Conservation (phyloP, 176 grass and related monocot species). For the Typha latifolia region DNA sequence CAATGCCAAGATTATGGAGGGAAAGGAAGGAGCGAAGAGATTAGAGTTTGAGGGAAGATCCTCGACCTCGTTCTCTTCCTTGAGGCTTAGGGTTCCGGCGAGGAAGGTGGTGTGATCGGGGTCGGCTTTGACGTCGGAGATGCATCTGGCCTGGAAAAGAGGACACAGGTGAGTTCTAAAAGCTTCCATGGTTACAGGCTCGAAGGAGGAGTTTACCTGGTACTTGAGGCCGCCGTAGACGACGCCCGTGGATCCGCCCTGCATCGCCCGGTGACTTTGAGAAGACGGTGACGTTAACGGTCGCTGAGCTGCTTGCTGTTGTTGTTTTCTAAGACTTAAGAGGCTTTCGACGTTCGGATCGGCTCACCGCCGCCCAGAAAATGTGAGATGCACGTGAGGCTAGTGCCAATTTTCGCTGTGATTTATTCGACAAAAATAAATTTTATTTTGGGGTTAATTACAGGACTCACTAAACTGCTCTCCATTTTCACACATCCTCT, state of each 20-base stretch:
- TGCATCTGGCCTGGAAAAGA: constrained; percentile 66
- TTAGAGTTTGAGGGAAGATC: not conserved
- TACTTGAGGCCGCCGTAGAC: constrained; percentile 92
- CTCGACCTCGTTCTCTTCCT: constrained; percentile 86
- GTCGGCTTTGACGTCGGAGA: constrained; percentile 71
- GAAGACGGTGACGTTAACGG: not conserved
- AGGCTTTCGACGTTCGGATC: too few species aligned
- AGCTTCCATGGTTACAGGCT: constrained; percentile 1
- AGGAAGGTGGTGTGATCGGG: constrained; percentile 73
- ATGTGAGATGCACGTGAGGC: too few species aligned
- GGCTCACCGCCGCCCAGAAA: too few species aligned
- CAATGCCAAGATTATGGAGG: not conserved
- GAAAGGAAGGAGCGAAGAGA: not conserved
- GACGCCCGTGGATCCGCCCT: constrained; percentile 78
- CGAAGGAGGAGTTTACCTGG: constrained; percentile 39
- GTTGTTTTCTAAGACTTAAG: too few species aligned
- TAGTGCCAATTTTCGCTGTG: too few species aligned
- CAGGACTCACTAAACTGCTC: too few species aligned
- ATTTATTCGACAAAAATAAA: too few species aligned
- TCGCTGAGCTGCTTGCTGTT: too few species aligned
- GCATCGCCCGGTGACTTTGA: constrained; percentile 34
- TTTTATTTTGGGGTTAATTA: too few species aligned
- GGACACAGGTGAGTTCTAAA: not conserved
- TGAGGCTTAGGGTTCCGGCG: constrained; percentile 87
- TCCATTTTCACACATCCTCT: too few species aligned